Evolutionary conservation across 2,329 filamentous ascomycete genomes (phyloP).

Genomic region (Orbilia blumenaviensis): DNA sequence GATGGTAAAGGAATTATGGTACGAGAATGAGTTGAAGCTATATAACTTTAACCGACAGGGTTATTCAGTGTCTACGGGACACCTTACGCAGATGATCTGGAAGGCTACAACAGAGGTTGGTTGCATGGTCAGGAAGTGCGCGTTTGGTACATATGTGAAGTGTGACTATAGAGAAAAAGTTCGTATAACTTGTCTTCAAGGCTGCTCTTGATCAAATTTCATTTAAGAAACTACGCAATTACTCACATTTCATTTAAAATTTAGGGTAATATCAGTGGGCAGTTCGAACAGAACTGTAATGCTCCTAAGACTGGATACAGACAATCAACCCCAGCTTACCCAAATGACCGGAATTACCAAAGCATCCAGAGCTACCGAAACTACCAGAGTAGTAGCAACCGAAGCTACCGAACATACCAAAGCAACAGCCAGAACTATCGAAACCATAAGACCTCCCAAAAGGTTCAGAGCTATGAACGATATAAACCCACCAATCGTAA

Average conservation of each 20-base stretch:
- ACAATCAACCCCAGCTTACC: background rate
- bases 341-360: background rate
- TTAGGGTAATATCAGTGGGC: slow-evolving; percentile 12
- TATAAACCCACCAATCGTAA: background rate
- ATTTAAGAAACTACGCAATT: too few species aligned
- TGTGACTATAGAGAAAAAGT: slow-evolving; percentile 29
- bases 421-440: background rate
- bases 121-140: slow-evolving; percentile 23
- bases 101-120: slow-evolving; percentile 34
- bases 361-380: background rate
- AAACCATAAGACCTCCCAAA: background rate
- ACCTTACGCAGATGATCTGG: slow-evolving; percentile 44
- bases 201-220: background rate
- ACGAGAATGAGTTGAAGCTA: slow-evolving; percentile 17
- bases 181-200: background rate
- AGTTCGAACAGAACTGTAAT: slow-evolving; percentile 7
- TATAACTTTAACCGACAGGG: slow-evolving; percentile 33
- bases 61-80: slow-evolving; percentile 22
- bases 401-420: background rate
- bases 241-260: background rate
- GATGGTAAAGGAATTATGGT: slow-evolving; percentile 25
- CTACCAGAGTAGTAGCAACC: background rate
- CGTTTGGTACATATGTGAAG: slow-evolving; percentile 23
- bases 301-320: slow-evolving; percentile 1
- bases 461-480: background rate